phyloP scores from a whole-genome alignment of 352 stramenopile species.

The Phytophthora fragariaefolia region DNA sequence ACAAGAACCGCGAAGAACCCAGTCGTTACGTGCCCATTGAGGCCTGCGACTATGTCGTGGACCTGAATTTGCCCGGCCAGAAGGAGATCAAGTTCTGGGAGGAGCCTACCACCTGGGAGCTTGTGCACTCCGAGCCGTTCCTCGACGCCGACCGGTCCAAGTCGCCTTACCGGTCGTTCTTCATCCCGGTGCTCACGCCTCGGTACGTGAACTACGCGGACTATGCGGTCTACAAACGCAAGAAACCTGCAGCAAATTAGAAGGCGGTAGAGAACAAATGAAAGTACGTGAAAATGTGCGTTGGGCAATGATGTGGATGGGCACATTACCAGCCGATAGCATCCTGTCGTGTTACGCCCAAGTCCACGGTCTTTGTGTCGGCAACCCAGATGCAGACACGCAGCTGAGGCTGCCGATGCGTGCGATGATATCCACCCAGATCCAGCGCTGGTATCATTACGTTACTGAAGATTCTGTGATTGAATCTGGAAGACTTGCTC shows the following conservation, averaged over 20 bases:
- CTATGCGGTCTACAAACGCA: slow-evolving; percentile 78
- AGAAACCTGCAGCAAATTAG: slow-evolving; percentile 23
- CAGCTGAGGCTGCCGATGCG: neutral
- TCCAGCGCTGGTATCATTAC: no score
- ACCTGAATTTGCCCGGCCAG: slow-evolving; percentile 74
- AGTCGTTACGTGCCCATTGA: slow-evolving; percentile 84
- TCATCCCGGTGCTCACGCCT: slow-evolving; percentile 72
- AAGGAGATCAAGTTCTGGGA: slow-evolving; percentile 77
- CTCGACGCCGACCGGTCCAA: slow-evolving; percentile 66
- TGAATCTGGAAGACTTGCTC: slow-evolving; percentile 52
- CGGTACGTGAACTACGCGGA: slow-evolving; percentile 57
- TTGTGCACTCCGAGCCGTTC: slow-evolving; percentile 62
- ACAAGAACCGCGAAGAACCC: slow-evolving; percentile 92
- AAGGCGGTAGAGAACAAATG: neutral
- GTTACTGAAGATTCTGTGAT: neutral
- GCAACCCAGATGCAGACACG: neutral
- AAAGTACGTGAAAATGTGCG: neutral
- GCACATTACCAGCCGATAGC: slow-evolving; percentile 1
- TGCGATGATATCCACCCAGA: no score
- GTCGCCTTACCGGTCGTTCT: slow-evolving; percentile 78
- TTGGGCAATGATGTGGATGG: neutral
- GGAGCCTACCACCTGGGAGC: slow-evolving; percentile 53
- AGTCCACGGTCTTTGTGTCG: no score
- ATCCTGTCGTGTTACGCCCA: no score
- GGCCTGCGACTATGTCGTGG: slow-evolving; percentile 92